Percentiles rank a stretch among this genome's conserved stretches.
Conservation (phyloP, 2,329 filamentous ascomycete species). For the Monilinia vaccinii-corymbosi region DNA sequence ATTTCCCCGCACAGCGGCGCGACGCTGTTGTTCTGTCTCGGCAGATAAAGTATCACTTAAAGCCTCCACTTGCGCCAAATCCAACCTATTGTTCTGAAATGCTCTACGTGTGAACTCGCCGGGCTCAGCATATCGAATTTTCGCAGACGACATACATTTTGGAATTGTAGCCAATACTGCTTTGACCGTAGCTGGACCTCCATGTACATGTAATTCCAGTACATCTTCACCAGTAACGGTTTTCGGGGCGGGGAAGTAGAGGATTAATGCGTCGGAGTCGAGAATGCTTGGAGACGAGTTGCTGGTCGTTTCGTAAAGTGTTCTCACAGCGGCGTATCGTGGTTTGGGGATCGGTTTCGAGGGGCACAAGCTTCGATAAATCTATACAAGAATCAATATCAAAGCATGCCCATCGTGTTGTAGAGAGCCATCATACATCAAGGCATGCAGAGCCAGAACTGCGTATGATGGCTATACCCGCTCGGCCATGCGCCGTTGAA, state of each 20-base stretch:
- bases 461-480: conserved; percentile 84
- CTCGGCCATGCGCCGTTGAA: conserved; percentile 75
- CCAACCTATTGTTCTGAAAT: conserved; percentile 77
- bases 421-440: conserved; percentile 39
- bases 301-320: conserved; percentile 53
- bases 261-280: conserved; percentile 61
- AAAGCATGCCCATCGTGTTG: conserved; percentile 1
- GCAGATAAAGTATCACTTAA: conserved; percentile 54
- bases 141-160: conserved; percentile 31
- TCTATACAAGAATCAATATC: conserved; percentile 32
- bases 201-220: conserved; percentile 90
- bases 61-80: conserved; percentile 73
- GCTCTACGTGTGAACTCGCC: conserved; percentile 92
- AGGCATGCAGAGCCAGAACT: conserved; percentile 72
- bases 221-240: conserved; percentile 91
- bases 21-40: conserved; percentile 87
- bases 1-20: conserved; percentile 71
- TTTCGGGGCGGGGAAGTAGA: conserved; percentile 70
- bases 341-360: conserved; percentile 43
- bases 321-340: conserved; percentile 62
- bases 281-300: conserved; percentile 28
- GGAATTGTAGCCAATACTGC: conserved; percentile 75
- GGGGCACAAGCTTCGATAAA: conserved; percentile 58
- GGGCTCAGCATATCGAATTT: conserved; percentile 79
- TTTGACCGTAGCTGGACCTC: conserved; percentile 79